Conservation (phyloP, 148 eudicot species). For the Rhododendron kiyosumense region DNA sequence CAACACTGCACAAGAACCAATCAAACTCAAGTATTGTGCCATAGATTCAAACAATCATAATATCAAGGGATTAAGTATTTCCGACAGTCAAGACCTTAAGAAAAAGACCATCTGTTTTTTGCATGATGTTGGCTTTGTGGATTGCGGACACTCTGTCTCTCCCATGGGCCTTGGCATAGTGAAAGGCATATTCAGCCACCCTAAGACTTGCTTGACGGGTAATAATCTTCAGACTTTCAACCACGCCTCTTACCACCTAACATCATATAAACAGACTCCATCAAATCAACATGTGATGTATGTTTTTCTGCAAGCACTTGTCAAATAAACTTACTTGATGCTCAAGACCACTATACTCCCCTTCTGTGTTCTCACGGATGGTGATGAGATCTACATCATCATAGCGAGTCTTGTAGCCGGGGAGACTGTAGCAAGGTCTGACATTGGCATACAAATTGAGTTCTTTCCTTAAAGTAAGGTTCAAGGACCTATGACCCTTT, state of each 20-base stretch:
- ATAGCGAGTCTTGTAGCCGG: constrained; percentile 94
- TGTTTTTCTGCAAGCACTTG: neutral
- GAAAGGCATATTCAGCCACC: constrained; percentile 96
- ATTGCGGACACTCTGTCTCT: constrained; percentile 93
- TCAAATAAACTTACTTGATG: constrained; percentile 62
- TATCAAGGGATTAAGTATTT: neutral
- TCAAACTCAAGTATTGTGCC: constrained; percentile 9
- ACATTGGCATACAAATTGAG: constrained; percentile 94
- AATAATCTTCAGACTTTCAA: constrained; percentile 94
- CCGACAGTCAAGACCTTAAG: constrained; percentile 52
- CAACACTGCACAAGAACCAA: constrained; percentile 64
- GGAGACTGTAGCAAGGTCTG: constrained; percentile 97
- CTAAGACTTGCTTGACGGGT: constrained; percentile 97
- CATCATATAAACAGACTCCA: constrained; percentile 4
- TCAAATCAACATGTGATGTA: neutral
- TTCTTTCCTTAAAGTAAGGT: constrained; percentile 94
- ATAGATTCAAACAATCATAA: neutral
- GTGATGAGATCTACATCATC: constrained; percentile 90
- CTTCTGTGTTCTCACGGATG: constrained; percentile 98
- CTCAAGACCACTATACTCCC: constrained; percentile 98
- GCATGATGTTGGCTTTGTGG: constrained; percentile 99
- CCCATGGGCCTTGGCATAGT: constrained; percentile 88
- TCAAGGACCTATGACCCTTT: constrained; percentile 95
- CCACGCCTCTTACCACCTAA: constrained; percentile 97
- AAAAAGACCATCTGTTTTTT: constrained; percentile 97